These are phyloP conservation scores for Lagenaria siceraria DNA, from an alignment of 306 rosid species.

Conservation along the genomic window DNA sequence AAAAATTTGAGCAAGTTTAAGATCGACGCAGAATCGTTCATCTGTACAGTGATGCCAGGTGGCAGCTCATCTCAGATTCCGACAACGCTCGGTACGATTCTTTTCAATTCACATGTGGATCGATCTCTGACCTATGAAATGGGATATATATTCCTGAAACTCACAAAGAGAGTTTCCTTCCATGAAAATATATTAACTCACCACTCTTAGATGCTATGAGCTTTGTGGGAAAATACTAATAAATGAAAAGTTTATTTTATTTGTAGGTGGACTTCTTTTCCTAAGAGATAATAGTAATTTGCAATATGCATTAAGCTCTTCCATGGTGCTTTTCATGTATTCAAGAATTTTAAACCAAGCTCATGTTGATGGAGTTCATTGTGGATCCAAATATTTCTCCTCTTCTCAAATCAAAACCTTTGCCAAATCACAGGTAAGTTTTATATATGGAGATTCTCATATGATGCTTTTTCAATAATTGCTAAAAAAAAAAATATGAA, in stretches of 20 bases:
- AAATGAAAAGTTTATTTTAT: no score
- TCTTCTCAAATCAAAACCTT: constrained; percentile 44
- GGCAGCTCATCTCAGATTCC: constrained; percentile 49
- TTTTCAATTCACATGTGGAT: no score
- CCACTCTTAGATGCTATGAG: no score
- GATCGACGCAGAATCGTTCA: constrained; percentile 46
- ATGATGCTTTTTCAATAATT: no score
- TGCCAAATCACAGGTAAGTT: constrained; percentile 51
- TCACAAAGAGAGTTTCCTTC: no score
- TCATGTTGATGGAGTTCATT: constrained; percentile 32
- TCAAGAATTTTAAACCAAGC: constrained; percentile 37
- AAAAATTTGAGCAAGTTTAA: constrained; percentile 39
- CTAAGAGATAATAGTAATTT: constrained; percentile 56
- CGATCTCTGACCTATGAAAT: no score
- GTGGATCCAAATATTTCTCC: constrained; percentile 50
- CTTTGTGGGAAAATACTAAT: no score
- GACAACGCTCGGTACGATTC: constrained; percentile 70
- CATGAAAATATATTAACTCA: no score
- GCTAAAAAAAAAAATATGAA: no score
- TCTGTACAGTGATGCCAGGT: constrained; percentile 67
- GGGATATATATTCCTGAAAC: no score
- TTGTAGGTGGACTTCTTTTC: constrained; percentile 65
- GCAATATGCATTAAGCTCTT: constrained; percentile 56
- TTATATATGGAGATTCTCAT: no score
- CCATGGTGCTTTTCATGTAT: constrained; percentile 54